Evolutionary conservation across 2,329 filamentous ascomycete genomes (phyloP), one percentile per base, ranked within the genome.

Genomic region (Dryadomyces sulphureus): DNA sequence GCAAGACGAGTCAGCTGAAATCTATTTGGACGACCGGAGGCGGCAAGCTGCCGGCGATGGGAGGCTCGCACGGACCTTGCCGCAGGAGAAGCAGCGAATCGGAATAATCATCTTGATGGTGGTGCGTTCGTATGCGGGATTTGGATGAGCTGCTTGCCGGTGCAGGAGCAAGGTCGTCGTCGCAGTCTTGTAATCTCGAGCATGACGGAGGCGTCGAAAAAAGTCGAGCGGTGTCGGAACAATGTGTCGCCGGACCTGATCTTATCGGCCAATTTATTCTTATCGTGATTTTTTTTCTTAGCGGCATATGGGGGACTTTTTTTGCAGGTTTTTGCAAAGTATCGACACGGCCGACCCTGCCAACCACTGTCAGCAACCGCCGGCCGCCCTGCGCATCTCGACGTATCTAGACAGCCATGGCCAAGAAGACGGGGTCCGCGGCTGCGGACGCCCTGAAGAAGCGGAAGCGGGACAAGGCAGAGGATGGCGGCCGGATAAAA

Each of bases 61-160:
- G n/a, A n/a, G n/a, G n/a, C n/a, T n/a, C n/a, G n/a, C n/a, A 30
- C n/a, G 39, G 12, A 94, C 92, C 85, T 98, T 98, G 65, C 92
- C 92, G 65, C 92, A 98, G 48, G 92, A 96, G 68, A 98, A 98
- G 70, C 92, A 98, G 56, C 92, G 87, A 54, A 98, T 86, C 3
- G 92, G 92, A 56, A 98, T 96, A 66, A 98, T 98, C 92, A 98
- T 98, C 48, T 43, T 53, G 41, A 12, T 17, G 17, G 20, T 12
- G n/a, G n/a, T n/a, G n/a, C n/a, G n/a, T n/a, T n/a, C n/a, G n/a
- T n/a, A n/a, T n/a, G n/a, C n/a, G 6, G 24, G 6, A 8, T 41
- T 8, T n/a, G n/a, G n/a, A n/a, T n/a, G n/a, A n/a, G n/a, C n/a
- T n/a, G n/a, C n/a, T n/a, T n/a, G n/a, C n/a, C n/a, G n/a, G n/a